phyloP scores from a whole-genome alignment of 768 basidiomycete species.

The Macrolepiota albuminosa region DNA sequence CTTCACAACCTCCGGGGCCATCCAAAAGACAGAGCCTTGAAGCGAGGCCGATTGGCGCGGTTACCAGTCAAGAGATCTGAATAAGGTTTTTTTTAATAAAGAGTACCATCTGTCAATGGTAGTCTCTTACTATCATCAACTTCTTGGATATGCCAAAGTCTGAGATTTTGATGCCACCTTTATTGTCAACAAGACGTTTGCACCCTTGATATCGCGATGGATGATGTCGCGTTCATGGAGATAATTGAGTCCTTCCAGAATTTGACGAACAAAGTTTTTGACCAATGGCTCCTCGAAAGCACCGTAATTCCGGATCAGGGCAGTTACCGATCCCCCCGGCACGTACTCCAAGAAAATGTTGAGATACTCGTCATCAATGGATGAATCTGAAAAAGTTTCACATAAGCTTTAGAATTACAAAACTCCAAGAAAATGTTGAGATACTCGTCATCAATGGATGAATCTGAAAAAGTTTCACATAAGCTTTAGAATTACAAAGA shows the following conservation, averaged over 20 bases:
- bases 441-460: slow-evolving; percentile 84
- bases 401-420: not conserved
- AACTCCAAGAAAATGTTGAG: slow-evolving; percentile 95
- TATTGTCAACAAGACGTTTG: slow-evolving; percentile 98
- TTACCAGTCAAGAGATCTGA: slow-evolving; percentile 50
- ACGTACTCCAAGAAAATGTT: slow-evolving; percentile 99
- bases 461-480: slow-evolving; percentile 53
- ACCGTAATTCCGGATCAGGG: slow-evolving; percentile 84
- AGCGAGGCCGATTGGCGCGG: slow-evolving; percentile 82
- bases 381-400: slow-evolving; percentile 67
- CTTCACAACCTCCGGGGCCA: slow-evolving; percentile 98
- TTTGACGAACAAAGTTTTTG: slow-evolving; percentile 90
- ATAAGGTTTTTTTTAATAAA: not conserved
- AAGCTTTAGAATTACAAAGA: not conserved
- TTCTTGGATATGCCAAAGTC: slow-evolving; percentile 97
- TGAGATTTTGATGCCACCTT: slow-evolving; percentile 95
- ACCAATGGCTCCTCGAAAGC: slow-evolving; percentile 93
- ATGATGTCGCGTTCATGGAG: slow-evolving; percentile 93
- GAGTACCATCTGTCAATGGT: not conserved
- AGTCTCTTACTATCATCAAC: slow-evolving; percentile 81
- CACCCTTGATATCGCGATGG: slow-evolving; percentile 98
- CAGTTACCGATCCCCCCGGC: slow-evolving; percentile 90
- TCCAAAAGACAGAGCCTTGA: slow-evolving; percentile 99
- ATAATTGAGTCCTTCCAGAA: slow-evolving; percentile 83
- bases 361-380: slow-evolving; percentile 82